Percentiles rank a stretch among this genome's conserved stretches.
Conservation (phyloP, 768 basidiomycete genomes). For the Hydnomerulius pinastri region DNA sequence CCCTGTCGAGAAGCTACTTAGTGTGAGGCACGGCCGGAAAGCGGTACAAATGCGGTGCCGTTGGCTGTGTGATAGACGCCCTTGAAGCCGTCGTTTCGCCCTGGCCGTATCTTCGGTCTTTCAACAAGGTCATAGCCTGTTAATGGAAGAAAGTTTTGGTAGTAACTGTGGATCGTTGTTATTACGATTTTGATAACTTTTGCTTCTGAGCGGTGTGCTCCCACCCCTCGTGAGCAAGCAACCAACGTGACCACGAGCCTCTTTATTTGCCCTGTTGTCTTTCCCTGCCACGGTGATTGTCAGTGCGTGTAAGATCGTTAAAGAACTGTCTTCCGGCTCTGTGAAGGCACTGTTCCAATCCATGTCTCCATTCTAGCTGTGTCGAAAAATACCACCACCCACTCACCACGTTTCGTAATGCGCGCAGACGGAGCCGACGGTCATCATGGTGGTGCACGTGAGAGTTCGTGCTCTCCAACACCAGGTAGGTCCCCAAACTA, state of each 20-base stretch:
- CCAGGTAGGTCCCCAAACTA: not conserved
- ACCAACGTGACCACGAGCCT: not conserved
- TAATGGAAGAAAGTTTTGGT: not conserved
- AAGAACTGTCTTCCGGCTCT: not conserved
- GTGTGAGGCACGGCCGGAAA: not conserved
- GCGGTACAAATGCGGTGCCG: slow-evolving; percentile 26
- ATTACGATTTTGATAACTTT: no score
- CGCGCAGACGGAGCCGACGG: not conserved
- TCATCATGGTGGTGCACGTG: not conserved
- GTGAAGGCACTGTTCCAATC: slow-evolving; percentile 3
- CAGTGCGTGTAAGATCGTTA: not conserved
- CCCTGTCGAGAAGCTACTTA: not conserved
- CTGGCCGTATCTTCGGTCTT: not conserved
- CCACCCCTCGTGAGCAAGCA: not conserved
- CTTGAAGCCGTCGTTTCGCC: not conserved
- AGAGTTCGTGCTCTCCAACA: not conserved
- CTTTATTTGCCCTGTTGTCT: not conserved
- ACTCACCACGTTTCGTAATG: slow-evolving; percentile 12
- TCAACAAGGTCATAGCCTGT: not conserved
- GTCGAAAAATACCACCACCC: slow-evolving; percentile 6
- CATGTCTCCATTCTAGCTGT: slow-evolving; percentile 12
- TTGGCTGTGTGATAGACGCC: slow-evolving; percentile 21
- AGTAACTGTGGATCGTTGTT: not conserved
- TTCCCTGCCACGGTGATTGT: not conserved
- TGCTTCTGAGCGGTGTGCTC: not conserved